Evolutionary conservation across 345 rosid species (phyloP).

Genomic region (Aquilaria sinensis): DNA sequence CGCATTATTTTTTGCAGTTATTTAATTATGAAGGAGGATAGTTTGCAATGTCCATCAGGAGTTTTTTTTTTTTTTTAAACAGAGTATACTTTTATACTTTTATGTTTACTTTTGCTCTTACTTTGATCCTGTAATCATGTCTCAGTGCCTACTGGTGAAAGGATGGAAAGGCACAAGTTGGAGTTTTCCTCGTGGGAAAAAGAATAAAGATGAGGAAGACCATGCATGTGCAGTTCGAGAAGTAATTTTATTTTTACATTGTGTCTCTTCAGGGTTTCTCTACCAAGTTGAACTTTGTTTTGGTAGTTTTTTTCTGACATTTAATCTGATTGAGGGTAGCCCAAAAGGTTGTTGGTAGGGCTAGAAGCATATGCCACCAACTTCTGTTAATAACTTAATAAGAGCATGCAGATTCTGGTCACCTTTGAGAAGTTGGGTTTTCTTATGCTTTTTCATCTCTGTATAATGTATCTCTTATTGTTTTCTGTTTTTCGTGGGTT

Average conservation of each 20-base stretch:
- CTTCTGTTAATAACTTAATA: neutral
- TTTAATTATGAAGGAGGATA: too few relatives aligned
- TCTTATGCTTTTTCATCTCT: neutral
- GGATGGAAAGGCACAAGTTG: constrained; percentile 99
- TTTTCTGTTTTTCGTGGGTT: constrained; percentile 11
- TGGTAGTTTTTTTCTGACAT: neutral
- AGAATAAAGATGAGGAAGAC: constrained; percentile 98
- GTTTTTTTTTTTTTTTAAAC: constrained; percentile 1
- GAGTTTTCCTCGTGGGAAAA: constrained; percentile 99
- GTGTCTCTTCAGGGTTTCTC: neutral
- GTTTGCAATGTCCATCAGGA: neutral
- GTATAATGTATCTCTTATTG: neutral
- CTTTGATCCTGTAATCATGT: constrained; percentile 11
- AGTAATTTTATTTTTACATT: constrained; percentile 33
- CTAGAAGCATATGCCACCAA: too few relatives aligned
- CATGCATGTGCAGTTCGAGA: constrained; percentile 94
- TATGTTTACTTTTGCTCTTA: neutral
- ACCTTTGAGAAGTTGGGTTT: too few relatives aligned
- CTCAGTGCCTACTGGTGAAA: constrained; percentile 86
- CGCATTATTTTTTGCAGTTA: too few relatives aligned
- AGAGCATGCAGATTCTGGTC: neutral
- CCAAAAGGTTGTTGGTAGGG: neutral
- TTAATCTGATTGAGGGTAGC: neutral
- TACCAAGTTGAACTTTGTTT: constrained; percentile 6
- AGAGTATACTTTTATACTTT: too few relatives aligned